Evolutionary conservation across 2,329 filamentous ascomycete species (phyloP).

Genomic region (Sporothrix sp.): DNA sequence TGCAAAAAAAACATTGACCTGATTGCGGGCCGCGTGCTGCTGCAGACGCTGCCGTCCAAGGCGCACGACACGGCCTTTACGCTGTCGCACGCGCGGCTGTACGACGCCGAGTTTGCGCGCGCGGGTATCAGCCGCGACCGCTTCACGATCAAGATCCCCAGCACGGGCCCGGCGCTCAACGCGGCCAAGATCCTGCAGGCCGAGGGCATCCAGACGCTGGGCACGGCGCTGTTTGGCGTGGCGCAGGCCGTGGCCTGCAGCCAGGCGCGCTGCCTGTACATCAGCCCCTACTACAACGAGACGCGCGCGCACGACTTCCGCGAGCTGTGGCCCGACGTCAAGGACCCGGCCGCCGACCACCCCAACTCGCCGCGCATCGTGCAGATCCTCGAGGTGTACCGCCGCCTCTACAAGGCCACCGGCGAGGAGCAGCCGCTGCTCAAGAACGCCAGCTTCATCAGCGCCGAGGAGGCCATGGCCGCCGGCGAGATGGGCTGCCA

Average conservation of each 20-base stretch:
- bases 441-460: slow-evolving; percentile 38
- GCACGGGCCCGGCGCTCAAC: slow-evolving; percentile 37
- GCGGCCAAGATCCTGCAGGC: slow-evolving; percentile 33
- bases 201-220: slow-evolving; percentile 37
- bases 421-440: slow-evolving; percentile 38
- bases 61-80: slow-evolving; percentile 37
- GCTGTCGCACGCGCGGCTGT: slow-evolving; percentile 36
- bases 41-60: slow-evolving; percentile 38
- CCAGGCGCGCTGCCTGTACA: slow-evolving; percentile 37
- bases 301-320: slow-evolving; percentile 33
- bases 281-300: slow-evolving; percentile 43
- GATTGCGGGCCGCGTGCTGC: slow-evolving; percentile 37
- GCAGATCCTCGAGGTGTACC: slow-evolving; percentile 40
- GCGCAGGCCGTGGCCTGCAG: slow-evolving; percentile 40
- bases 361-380: slow-evolving; percentile 38
- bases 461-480: slow-evolving; percentile 35
- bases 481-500: slow-evolving; percentile 38
- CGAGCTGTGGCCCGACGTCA: slow-evolving; percentile 36
- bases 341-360: slow-evolving; percentile 38
- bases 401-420: slow-evolving; percentile 34
- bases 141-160: slow-evolving; percentile 43
- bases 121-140: slow-evolving; percentile 36
- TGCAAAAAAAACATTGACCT: slow-evolving; percentile 37
- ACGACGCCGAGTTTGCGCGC: slow-evolving; percentile 36
- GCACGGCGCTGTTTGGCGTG: slow-evolving; percentile 37